Percentiles rank a stretch among this genome's conserved stretches.
Evolutionary conservation across 352 stramenopile genomes (phyloP).

Genomic region (Phytophthora hybrid): DNA sequence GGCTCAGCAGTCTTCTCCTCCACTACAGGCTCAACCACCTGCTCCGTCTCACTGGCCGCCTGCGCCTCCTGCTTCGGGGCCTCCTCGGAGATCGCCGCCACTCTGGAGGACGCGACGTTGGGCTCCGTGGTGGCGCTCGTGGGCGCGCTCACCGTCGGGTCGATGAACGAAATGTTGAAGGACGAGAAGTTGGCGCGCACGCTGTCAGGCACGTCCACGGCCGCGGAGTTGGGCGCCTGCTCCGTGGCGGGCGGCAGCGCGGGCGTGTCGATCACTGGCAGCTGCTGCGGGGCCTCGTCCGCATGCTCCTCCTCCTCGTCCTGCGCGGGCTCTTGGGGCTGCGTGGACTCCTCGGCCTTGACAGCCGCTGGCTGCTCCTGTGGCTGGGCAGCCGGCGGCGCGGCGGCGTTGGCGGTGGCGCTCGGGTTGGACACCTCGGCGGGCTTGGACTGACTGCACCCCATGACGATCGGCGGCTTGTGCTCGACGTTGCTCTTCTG

Average conservation of each 20-base stretch:
- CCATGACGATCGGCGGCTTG: constrained; percentile 33
- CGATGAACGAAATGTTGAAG: constrained; percentile 67
- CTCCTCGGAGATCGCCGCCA: constrained; percentile 13
- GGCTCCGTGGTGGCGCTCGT: constrained; percentile 43
- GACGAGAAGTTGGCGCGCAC: constrained; percentile 62
- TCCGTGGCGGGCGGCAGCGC: constrained; percentile 14
- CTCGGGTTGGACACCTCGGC: constrained; percentile 28
- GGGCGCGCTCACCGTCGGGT: constrained; percentile 49
- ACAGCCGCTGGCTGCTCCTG: constrained; percentile 8
- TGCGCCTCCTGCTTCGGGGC: not conserved
- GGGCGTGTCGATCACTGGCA: constrained; percentile 19
- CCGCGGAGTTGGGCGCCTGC: constrained; percentile 22
- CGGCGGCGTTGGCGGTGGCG: no score
- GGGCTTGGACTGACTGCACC: constrained; percentile 53
- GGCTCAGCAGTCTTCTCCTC: not conserved
- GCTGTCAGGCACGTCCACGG: constrained; percentile 51
- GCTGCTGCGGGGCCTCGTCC: constrained; percentile 37
- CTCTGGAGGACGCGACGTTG: constrained; percentile 34
- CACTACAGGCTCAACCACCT: no score
- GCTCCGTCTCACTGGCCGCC: no score
- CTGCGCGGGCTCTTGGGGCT: constrained; percentile 1
- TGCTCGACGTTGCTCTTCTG: constrained; percentile 6
- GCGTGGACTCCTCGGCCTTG: constrained; percentile 6
- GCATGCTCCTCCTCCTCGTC: constrained; percentile 22
- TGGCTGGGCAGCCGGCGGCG: no score